phyloP scores from a whole-genome alignment of 2,329 filamentous ascomycete species.

The Dichotomopilus funicola region DNA sequence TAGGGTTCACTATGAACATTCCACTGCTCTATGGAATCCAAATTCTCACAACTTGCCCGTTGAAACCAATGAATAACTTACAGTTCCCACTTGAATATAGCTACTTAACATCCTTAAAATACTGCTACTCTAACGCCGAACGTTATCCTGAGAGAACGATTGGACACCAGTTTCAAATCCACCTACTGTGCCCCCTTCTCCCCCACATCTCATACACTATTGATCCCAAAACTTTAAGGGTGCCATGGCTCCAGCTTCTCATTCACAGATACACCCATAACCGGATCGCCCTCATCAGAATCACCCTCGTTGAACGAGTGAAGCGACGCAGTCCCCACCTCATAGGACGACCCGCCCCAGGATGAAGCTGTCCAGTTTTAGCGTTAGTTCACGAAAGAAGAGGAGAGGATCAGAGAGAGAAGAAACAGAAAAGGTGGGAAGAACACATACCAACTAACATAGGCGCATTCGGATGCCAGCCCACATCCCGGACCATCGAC shows the following conservation, averaged over 20 bases:
- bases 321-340: slow-evolving; percentile 64
- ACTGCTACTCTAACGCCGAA: not conserved
- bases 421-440: not conserved
- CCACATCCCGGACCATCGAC: slow-evolving; percentile 79
- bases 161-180: too few relatives aligned
- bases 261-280: slow-evolving; percentile 55
- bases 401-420: slow-evolving; percentile 13
- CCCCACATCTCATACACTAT: too few relatives aligned
- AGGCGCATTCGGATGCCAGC: slow-evolving; percentile 82
- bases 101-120: too few relatives aligned
- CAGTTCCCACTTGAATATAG: too few relatives aligned
- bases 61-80: too few relatives aligned
- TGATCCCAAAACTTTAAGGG: not conserved
- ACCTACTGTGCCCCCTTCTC: too few relatives aligned
- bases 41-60: too few relatives aligned
- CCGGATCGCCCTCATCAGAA: slow-evolving; percentile 56
- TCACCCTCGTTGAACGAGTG: slow-evolving; percentile 69
- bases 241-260: slow-evolving; percentile 43
- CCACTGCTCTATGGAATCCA: too few relatives aligned
- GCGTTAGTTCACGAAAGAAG: not conserved
- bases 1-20: not conserved
- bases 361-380: slow-evolving; percentile 55
- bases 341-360: slow-evolving; percentile 72
- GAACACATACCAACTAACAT: slow-evolving; percentile 57
- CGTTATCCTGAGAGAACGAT: not conserved